Conservation (phyloP, 345 rosid species). For the Syzygium oleosum region DNA sequence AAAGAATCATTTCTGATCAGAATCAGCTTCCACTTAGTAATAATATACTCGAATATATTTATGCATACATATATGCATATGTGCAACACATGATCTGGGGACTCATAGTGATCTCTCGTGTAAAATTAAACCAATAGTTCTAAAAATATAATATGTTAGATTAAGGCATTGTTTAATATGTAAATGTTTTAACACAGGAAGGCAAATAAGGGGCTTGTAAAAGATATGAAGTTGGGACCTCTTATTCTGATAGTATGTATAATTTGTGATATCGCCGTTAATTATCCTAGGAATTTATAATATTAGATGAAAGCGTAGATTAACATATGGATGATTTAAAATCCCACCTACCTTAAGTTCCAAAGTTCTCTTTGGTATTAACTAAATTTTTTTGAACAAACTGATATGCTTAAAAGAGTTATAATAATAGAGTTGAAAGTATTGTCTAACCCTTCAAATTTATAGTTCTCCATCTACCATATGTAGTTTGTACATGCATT, state of each 20-base stretch:
- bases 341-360: neutral
- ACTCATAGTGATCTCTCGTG: neutral
- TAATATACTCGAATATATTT: neutral
- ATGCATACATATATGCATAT: neutral
- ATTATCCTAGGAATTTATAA: neutral
- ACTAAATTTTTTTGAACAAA: neutral
- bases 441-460: neutral
- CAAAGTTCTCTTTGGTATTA: neutral
- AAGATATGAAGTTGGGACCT: neutral
- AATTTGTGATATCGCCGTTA: neutral
- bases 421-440: neutral
- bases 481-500: neutral
- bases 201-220: neutral
- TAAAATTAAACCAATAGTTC: neutral
- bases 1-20: too few relatives aligned
- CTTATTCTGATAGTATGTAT: neutral
- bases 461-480: neutral
- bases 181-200: neutral
- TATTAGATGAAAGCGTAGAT: accelerated
- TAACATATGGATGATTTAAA: neutral
- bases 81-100: neutral
- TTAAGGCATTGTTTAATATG: neutral
- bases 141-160: neutral
- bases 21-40: neutral
- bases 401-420: neutral